phyloP scores from a whole-genome alignment of 345 rosid genomes.

The Dipteronia sinensis region DNA sequence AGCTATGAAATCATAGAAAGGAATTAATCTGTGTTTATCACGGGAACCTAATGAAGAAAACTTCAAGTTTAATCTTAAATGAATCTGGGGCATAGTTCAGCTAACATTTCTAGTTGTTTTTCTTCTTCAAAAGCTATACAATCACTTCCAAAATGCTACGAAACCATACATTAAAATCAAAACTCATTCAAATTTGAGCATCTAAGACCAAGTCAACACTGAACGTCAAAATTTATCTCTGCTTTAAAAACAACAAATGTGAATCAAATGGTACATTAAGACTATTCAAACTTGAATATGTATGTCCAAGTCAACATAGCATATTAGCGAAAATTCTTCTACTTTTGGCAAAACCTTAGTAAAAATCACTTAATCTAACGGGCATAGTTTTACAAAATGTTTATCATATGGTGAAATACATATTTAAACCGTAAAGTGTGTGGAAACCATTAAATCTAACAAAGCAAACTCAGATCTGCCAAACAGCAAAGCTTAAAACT shows the following conservation, averaged over 20 bases:
- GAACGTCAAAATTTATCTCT: background rate
- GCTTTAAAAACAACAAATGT: background rate
- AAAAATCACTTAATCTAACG: background rate
- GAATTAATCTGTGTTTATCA: background rate
- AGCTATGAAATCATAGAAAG: too few relatives aligned
- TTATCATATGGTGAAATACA: background rate
- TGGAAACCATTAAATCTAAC: background rate
- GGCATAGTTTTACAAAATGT: background rate
- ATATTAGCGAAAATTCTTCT: background rate
- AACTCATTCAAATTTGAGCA: background rate
- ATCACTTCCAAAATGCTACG: background rate
- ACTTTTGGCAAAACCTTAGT: background rate
- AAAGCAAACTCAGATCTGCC: conserved; percentile 23
- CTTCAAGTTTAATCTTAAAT: background rate
- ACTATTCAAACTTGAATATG: background rate
- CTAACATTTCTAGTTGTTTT: background rate
- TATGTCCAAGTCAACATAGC: background rate
- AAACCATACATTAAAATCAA: background rate
- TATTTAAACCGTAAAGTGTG: background rate
- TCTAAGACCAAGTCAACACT: conserved; percentile 2
- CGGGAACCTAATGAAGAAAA: background rate
- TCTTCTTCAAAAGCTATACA: background rate
- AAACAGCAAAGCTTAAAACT: background rate
- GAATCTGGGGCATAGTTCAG: background rate
- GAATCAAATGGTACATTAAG: background rate